These are phyloP conservation scores for Lathyrus tuberosus DNA, from an alignment of 306 rosid species.

Conservation along the genomic window DNA sequence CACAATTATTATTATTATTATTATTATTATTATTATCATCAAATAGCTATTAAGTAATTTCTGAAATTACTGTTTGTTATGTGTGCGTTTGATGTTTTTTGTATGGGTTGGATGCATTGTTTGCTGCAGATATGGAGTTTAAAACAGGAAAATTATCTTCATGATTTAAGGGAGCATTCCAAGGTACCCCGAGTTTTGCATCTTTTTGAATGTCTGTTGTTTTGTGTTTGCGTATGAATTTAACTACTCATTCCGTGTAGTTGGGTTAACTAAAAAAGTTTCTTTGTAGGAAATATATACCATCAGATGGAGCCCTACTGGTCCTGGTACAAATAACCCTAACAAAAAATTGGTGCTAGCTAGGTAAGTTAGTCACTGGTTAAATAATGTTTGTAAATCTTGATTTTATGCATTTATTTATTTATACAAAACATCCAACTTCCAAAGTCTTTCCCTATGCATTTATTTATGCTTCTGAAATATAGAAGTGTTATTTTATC, in stretches of 20 bases:
- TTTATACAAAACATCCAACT: not conserved
- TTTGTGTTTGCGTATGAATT: constrained; percentile 24
- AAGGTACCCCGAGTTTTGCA: constrained; percentile 57
- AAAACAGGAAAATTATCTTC: constrained; percentile 83
- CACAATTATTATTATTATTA: not conserved
- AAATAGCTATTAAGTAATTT: constrained; percentile 7
- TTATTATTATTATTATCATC: too few species aligned
- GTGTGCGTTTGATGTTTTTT: not conserved
- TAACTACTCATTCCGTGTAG: constrained; percentile 15
- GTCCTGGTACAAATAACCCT: constrained; percentile 81
- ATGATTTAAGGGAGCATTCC: constrained; percentile 88
- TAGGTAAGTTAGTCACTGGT: constrained; percentile 57
- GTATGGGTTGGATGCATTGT: constrained; percentile 25
- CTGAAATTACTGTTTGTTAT: not conserved
- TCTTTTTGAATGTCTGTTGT: not conserved
- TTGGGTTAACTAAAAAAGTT: constrained; percentile 26
- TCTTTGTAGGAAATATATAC: constrained; percentile 87
- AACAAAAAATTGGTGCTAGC: constrained; percentile 82
- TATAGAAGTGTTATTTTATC: constrained; percentile 5
- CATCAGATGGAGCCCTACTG: constrained; percentile 98
- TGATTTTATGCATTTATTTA: not conserved
- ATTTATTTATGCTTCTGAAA: constrained; percentile 4
- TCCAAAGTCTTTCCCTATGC: not conserved
- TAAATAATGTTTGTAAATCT: constrained; percentile 1
- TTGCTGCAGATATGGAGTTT: constrained; percentile 89